Conservation (phyloP, 1,139 yeast genomes). For the Yarrowia galli region DNA sequence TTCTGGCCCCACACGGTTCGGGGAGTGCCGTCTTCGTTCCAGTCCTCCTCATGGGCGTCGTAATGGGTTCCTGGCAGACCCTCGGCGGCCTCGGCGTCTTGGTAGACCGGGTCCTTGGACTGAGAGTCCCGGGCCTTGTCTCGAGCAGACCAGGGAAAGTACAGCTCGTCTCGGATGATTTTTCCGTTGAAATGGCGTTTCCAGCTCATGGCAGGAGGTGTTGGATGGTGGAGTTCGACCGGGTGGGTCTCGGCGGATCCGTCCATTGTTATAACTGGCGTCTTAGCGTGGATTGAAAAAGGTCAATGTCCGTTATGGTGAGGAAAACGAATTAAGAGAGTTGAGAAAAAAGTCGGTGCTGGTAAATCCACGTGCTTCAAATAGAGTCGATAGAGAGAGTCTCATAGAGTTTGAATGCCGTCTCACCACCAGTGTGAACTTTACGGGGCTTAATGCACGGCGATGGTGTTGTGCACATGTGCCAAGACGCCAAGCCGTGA, state of each 20-base stretch:
- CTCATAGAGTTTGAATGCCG: neutral
- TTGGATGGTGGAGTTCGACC: neutral
- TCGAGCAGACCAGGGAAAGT: slow-evolving; percentile 16
- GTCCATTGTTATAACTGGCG: slow-evolving; percentile 3
- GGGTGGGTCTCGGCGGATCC: neutral
- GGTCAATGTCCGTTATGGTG: neutral
- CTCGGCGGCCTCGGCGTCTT: slow-evolving; percentile 21
- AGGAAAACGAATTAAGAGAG: neutral
- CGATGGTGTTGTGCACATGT: slow-evolving; percentile 29
- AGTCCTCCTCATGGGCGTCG: slow-evolving; percentile 10
- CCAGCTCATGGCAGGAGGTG: slow-evolving; percentile 6
- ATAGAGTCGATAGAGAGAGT: neutral
- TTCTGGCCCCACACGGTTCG: slow-evolving; percentile 35
- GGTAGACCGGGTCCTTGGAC: slow-evolving; percentile 18
- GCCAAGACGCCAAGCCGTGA: slow-evolving; percentile 23
- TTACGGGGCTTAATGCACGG: neutral
- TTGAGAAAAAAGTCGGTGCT: neutral
- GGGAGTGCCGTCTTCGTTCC: slow-evolving; percentile 19
- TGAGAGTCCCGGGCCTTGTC: slow-evolving; percentile 24
- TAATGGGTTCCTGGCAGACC: slow-evolving; percentile 23
- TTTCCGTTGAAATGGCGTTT: slow-evolving; percentile 31
- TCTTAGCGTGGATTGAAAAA: neutral
- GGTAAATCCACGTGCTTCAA: neutral
- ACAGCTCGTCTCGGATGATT: slow-evolving; percentile 24
- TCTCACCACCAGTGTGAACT: neutral